Evolutionary conservation across 1,284 basidiomycete species (phyloP).

Genomic region (Irpex sp.): DNA sequence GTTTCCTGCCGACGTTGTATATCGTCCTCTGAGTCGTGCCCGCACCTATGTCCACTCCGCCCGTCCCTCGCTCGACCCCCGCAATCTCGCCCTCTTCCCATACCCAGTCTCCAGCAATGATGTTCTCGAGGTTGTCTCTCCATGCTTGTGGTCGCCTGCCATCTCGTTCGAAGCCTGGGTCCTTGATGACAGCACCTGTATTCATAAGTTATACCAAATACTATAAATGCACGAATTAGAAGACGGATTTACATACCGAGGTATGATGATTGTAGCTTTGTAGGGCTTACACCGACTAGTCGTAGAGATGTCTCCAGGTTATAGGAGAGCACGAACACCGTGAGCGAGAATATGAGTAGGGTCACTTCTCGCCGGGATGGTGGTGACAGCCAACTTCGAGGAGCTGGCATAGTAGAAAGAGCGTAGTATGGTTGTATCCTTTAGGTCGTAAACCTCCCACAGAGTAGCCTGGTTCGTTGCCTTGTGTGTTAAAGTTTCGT

Average conservation of each 20-base stretch:
- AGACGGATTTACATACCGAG: conserved; percentile 15
- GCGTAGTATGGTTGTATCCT: neutral
- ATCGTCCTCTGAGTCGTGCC: conserved; percentile 19
- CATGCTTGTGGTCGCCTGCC: conserved; percentile 46
- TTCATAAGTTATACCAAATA: conserved; percentile 23
- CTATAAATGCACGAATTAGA: conserved; percentile 10
- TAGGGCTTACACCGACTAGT: conserved; percentile 40
- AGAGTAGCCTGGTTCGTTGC: too few species aligned
- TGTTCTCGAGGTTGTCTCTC: conserved; percentile 50
- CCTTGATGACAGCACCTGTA: conserved; percentile 35
- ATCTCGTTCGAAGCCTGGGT: conserved; percentile 34
- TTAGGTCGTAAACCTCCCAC: too few species aligned
- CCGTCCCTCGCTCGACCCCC: conserved; percentile 28
- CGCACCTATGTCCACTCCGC: conserved; percentile 14
- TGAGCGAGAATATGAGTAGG: conserved; percentile 56
- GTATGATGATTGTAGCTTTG: conserved; percentile 23
- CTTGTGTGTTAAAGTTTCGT: too few species aligned
- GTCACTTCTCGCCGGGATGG: conserved; percentile 63
- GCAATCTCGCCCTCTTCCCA: conserved; percentile 60
- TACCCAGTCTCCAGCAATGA: conserved; percentile 64
- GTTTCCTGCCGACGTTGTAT: conserved; percentile 28
- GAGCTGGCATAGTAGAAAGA: conserved; percentile 17
- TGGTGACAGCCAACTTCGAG: conserved; percentile 54
- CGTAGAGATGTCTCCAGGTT: conserved; percentile 59
- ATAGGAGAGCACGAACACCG: conserved; percentile 61